Percentiles rank a stretch among this genome's conserved stretches.
Conservation (phyloP, 1,284 basidiomycete species). For the Boletellus deceptivus region DNA sequence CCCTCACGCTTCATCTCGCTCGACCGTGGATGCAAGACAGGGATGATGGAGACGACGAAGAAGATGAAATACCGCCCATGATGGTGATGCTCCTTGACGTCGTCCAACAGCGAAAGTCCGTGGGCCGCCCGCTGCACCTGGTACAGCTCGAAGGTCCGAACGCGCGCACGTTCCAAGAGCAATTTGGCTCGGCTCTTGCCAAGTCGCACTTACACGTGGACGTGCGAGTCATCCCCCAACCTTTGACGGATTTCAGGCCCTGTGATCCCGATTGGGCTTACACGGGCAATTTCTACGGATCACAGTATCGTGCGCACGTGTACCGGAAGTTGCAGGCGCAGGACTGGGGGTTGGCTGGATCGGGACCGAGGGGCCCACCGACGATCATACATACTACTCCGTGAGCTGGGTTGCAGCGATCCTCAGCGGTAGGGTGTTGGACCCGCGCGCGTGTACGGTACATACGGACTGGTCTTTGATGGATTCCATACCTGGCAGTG, state of each 20-base stretch:
- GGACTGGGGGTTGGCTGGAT: constrained; percentile 25
- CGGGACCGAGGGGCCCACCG: constrained; percentile 26
- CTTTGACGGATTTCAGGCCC: constrained; percentile 19
- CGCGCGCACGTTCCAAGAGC: constrained; percentile 28
- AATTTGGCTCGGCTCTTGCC: constrained; percentile 22
- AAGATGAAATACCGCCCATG: constrained; percentile 30
- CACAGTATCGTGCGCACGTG: constrained; percentile 31
- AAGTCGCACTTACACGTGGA: constrained; percentile 31
- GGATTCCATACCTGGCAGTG: not conserved
- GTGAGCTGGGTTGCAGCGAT: constrained; percentile 12
- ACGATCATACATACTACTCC: constrained; percentile 28
- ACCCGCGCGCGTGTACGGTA: not conserved
- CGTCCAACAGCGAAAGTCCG: constrained; percentile 32
- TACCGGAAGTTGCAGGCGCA: constrained; percentile 32
- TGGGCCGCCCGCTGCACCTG: constrained; percentile 26
- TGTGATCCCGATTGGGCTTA: constrained; percentile 29
- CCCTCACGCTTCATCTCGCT: constrained; percentile 26
- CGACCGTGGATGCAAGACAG: constrained; percentile 32
- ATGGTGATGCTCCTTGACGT: constrained; percentile 33
- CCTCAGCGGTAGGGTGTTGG: not conserved
- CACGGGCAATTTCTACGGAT: constrained; percentile 29
- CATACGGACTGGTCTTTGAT: not conserved
- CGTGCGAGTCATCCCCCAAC: constrained; percentile 21
- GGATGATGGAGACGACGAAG: constrained; percentile 32
- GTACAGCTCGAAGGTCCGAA: constrained; percentile 28